These are phyloP conservation scores for Phaseolus lunatus DNA, from an alignment of 306 rosid genomes.

Conservation along the genomic window DNA sequence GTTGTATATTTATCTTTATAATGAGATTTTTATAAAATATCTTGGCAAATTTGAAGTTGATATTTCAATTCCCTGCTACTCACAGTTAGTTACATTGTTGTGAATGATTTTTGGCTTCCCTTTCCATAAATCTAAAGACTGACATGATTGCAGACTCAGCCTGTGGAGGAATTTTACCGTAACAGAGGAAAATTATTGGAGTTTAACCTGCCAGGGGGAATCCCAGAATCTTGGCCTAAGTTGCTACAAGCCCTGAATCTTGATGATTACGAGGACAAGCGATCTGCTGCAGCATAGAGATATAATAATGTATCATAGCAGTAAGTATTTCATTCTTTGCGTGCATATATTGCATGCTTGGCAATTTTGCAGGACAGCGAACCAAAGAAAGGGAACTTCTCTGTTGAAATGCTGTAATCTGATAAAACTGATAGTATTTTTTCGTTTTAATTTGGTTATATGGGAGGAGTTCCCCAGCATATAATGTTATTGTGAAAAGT, in stretches of 20 bases:
- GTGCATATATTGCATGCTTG: conserved; percentile 53
- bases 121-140: conserved; percentile 29
- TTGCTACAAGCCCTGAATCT: conserved; percentile 85
- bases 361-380: conserved; percentile 58
- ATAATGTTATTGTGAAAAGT: conserved; percentile 35
- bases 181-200: conserved; percentile 83
- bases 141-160: conserved; percentile 71
- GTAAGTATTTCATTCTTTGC: conserved; percentile 67
- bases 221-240: conserved; percentile 97
- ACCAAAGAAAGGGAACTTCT: conserved; percentile 40
- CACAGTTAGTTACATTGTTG: conserved; percentile 2
- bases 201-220: conserved; percentile 96
- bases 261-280: conserved; percentile 79
- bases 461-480: conserved; percentile 44
- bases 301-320: conserved; percentile 40
- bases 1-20: conserved; percentile 26
- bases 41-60: conserved; percentile 20
- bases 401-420: conserved; percentile 42
- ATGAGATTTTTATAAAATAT: conserved; percentile 19
- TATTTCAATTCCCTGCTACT: conserved; percentile 24
- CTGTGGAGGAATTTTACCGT: conserved; percentile 86
- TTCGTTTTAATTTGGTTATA: conserved; percentile 29
- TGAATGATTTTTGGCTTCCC: conserved; percentile 2
- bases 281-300: conserved; percentile 74
- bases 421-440: conserved; percentile 29